Conservation (phyloP, 2,329 filamentous ascomycete genomes). For the Arthroderma sp. region DNA sequence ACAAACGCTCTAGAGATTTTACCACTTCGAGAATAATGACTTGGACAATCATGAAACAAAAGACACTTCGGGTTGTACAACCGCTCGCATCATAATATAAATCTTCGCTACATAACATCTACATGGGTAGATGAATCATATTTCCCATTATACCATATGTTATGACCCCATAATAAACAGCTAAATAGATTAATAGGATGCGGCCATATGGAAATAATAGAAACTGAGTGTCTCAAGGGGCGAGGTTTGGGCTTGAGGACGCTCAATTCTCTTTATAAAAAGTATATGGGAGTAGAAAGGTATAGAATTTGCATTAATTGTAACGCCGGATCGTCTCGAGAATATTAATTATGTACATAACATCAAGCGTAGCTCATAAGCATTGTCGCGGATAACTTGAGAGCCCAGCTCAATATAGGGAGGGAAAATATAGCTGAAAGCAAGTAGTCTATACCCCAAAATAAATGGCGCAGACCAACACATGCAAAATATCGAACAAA, state of each 20-base stretch:
- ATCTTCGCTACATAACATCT: background rate
- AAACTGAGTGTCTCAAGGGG: background rate
- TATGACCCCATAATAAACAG: background rate
- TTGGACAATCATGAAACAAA: background rate
- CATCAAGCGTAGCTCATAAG: background rate
- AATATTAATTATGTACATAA: background rate
- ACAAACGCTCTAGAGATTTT: conserved; percentile 8
- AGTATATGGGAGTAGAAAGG: background rate
- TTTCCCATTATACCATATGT: background rate
- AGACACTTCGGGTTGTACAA: background rate
- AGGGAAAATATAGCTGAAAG: background rate
- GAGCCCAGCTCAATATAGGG: background rate
- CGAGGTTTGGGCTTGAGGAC: background rate
- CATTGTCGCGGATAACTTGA: background rate
- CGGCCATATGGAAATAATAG: background rate
- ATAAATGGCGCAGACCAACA: background rate
- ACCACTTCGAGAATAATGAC: conserved; percentile 11
- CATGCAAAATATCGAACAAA: background rate
- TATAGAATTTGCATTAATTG: background rate
- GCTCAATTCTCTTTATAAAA: background rate
- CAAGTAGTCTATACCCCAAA: background rate
- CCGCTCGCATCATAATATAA: background rate
- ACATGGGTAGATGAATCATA: background rate
- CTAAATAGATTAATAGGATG: background rate
- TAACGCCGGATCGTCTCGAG: background rate